Conservation (phyloP, 2,329 filamentous ascomycete species). For the Alternaria metachromatica region DNA sequence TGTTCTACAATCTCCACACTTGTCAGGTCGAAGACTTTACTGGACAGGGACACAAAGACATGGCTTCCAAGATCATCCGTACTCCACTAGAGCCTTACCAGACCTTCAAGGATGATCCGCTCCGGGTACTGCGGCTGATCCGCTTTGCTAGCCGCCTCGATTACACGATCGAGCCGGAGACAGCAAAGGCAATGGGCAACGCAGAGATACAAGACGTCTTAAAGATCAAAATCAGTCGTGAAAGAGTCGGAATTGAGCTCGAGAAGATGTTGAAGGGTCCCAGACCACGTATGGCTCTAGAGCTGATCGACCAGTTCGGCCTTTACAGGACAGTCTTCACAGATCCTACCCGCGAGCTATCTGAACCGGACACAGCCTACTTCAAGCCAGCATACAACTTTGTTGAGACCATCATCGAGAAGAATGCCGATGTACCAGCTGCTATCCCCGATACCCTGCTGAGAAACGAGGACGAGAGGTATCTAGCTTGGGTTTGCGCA, state of each 20-base stretch:
- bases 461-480: conserved; percentile 68
- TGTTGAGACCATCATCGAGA: conserved; percentile 50
- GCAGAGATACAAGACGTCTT: conserved; percentile 78
- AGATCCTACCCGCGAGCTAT: conserved; percentile 65
- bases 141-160: conserved; percentile 86
- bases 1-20: conserved; percentile 93
- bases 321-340: conserved; percentile 78
- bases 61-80: conserved; percentile 74
- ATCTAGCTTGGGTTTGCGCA: conserved; percentile 77
- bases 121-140: conserved; percentile 84
- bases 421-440: conserved; percentile 46
- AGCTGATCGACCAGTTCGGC: conserved; percentile 69
- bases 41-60: conserved; percentile 73
- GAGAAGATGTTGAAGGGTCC: conserved; percentile 86
- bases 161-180: conserved; percentile 76
- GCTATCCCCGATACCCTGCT: conserved; percentile 58
- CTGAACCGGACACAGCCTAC: conserved; percentile 62
- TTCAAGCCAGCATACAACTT: conserved; percentile 71
- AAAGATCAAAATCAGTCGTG: conserved; percentile 87
- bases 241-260: conserved; percentile 84
- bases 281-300: conserved; percentile 67
- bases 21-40: conserved; percentile 85
- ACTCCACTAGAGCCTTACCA: conserved; percentile 88
- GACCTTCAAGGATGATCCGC: conserved; percentile 92
- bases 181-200: conserved; percentile 77